Evolutionary conservation across 176 grass and related monocot species (phyloP).

Genomic region (Eremochloa ophiuroides): DNA sequence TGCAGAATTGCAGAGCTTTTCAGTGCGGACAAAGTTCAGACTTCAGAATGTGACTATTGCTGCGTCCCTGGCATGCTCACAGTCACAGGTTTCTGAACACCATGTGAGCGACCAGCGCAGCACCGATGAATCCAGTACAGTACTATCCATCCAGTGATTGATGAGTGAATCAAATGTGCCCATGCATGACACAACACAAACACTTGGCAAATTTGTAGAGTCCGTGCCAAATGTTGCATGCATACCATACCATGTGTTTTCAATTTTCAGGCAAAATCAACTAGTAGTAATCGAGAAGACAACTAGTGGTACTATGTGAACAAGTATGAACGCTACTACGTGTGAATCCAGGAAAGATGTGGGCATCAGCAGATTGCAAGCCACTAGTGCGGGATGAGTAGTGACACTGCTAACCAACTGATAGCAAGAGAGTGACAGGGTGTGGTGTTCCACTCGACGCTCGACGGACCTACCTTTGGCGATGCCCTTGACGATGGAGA

Average conservation of each 20-base stretch:
- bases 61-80: background rate
- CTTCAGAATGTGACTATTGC: background rate
- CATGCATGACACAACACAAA: background rate
- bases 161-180: background rate
- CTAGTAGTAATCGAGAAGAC: background rate
- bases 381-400: background rate
- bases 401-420: background rate
- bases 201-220: constrained; percentile 2
- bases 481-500: constrained; percentile 86
- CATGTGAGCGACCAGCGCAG: constrained; percentile 27
- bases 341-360: constrained; percentile 32
- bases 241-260: background rate
- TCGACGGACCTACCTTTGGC: constrained; percentile 77
- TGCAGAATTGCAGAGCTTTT: background rate
- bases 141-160: background rate
- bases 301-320: background rate
- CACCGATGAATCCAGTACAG: background rate
- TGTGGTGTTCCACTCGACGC: constrained; percentile 19
- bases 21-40: constrained; percentile 2
- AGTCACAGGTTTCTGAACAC: background rate
- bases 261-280: background rate
- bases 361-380: background rate
- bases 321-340: background rate
- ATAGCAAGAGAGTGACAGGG: constrained; percentile 23
- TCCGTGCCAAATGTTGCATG: constrained; percentile 13